Percentiles rank a stretch among this genome's conserved stretches.
Conservation (phyloP, 2,329 filamentous ascomycete species). For the Stylonectria norvegica region DNA sequence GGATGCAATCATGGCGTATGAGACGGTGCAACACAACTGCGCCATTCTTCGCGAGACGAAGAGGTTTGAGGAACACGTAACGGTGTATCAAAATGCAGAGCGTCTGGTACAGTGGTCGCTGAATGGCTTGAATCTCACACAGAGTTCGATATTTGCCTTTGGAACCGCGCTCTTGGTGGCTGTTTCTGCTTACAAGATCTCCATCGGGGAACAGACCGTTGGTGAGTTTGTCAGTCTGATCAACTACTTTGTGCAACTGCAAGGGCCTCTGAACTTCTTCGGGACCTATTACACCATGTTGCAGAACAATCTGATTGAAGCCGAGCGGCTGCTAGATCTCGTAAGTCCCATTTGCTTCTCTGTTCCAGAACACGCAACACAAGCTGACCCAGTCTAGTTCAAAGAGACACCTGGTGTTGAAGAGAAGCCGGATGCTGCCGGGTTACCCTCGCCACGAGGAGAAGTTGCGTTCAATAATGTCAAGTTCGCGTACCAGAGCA, state of each 20-base stretch:
- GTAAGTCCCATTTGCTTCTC: constrained; percentile 19
- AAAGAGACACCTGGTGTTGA: constrained; percentile 42
- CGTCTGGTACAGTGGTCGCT: constrained; percentile 25
- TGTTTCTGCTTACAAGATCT: constrained; percentile 61
- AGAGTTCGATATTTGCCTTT: constrained; percentile 61
- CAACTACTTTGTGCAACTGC: constrained; percentile 59
- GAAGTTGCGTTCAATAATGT: constrained; percentile 42
- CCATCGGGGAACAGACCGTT: constrained; percentile 49
- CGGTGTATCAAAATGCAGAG: constrained; percentile 44
- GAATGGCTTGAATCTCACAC: constrained; percentile 56
- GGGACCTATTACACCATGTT: constrained; percentile 46
- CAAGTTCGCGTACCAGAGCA: constrained; percentile 41
- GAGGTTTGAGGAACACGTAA: constrained; percentile 53
- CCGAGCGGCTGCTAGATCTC: constrained; percentile 44
- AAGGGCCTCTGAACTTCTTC: constrained; percentile 61
- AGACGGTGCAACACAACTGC: constrained; percentile 63
- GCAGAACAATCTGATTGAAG: constrained; percentile 45
- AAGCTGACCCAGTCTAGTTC: constrained; percentile 31
- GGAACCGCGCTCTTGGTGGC: constrained; percentile 59
- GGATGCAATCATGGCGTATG: constrained; percentile 47
- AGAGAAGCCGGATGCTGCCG: constrained; percentile 39
- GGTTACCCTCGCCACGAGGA: constrained; percentile 31
- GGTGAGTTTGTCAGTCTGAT: constrained; percentile 56
- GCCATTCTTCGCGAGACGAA: constrained; percentile 57
- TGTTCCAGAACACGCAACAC: accelerated